These are phyloP conservation scores for Davidsoniella australis DNA, from an alignment of 2,329 filamentous ascomycete species.

Conservation along the genomic window DNA sequence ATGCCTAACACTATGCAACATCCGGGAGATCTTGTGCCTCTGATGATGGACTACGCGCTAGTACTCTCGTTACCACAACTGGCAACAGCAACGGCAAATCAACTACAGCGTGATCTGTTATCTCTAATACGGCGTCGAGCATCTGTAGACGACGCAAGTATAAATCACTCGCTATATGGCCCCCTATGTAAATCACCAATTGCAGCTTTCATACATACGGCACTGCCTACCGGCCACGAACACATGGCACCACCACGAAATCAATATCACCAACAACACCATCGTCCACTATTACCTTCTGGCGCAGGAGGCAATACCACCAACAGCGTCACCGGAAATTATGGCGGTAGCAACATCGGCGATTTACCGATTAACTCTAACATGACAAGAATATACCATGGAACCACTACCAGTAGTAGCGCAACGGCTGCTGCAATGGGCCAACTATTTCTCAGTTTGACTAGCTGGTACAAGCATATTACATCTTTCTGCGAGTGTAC, in stretches of 20 bases:
- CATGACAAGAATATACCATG: background rate
- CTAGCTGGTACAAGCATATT: conserved; percentile 6
- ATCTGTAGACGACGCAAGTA: conserved; percentile 1
- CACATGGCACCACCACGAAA: background rate
- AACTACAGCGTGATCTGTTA: conserved; percentile 7
- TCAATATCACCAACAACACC: too few relatives aligned
- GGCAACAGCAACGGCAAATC: conserved; percentile 1
- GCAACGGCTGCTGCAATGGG: background rate
- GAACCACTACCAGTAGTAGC: background rate
- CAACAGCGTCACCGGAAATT: too few relatives aligned
- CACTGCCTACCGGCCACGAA: background rate
- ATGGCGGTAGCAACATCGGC: background rate
- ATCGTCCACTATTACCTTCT: background rate
- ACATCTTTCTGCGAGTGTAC: conserved; percentile 9
- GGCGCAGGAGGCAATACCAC: background rate
- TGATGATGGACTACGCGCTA: conserved; percentile 10
- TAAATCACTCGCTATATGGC: conserved; percentile 11
- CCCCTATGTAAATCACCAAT: conserved; percentile 9
- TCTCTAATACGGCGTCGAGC: background rate
- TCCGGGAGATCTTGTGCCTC: background rate
- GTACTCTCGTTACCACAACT: conserved; percentile 5
- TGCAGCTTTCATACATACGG: conserved; percentile 6
- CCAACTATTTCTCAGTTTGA: conserved; percentile 4
- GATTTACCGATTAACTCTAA: background rate
- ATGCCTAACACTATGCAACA: background rate